These are phyloP conservation scores for Chlamydomonas sp. DNA, from an alignment of 139 green algal species.

Conservation along the genomic window DNA sequence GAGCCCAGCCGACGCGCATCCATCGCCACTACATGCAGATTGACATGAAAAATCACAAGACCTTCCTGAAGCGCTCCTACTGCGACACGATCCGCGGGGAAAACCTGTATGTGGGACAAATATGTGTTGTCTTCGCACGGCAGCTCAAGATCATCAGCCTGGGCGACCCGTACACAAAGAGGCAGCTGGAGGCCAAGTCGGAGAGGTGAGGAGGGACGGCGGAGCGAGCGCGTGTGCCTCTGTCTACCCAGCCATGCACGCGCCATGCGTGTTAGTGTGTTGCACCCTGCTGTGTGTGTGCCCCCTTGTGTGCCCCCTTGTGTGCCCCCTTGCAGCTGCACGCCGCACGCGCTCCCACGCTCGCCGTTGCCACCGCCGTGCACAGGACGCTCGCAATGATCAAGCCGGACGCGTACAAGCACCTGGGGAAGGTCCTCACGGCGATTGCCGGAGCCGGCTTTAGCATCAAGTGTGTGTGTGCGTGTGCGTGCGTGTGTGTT, in stretches of 20 bases:
- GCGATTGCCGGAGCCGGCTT: constrained; percentile 56
- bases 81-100: constrained; percentile 37
- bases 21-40: constrained; percentile 38
- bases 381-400: constrained; percentile 69
- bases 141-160: constrained; percentile 69
- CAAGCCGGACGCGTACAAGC: constrained; percentile 65
- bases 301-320: not conserved
- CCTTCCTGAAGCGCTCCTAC: constrained; percentile 63
- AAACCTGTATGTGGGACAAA: constrained; percentile 54
- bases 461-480: constrained; percentile 20
- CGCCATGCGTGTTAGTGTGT: not conserved
- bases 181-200: constrained; percentile 23
- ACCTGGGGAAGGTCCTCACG: constrained; percentile 68
- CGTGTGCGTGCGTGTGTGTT: not conserved
- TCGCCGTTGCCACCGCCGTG: not conserved
- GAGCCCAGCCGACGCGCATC: too few relatives aligned
- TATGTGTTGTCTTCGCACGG: constrained; percentile 56
- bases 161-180: constrained; percentile 64
- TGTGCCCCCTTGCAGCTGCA: not conserved
- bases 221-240: not conserved
- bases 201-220: constrained; percentile 32
- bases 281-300: not conserved
- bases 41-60: constrained; percentile 72
- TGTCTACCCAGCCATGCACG: not conserved
- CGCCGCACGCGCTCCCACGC: not conserved